phyloP scores from a whole-genome alignment of 306 rosid species.

The Acacia acuminata region DNA sequence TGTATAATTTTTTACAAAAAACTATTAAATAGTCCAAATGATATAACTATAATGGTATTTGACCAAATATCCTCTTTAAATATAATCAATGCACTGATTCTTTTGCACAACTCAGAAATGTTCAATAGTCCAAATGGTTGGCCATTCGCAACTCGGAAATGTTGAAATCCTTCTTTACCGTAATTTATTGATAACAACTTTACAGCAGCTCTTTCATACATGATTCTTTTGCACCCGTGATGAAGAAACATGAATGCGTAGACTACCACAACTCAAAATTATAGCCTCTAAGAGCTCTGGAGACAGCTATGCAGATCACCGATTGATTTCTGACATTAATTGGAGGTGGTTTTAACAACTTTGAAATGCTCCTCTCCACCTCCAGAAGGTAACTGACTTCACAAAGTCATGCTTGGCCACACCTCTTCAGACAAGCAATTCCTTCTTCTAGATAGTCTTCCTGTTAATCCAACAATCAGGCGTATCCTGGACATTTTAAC shows the following conservation, averaged over 20 bases:
- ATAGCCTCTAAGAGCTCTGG: constrained; percentile 19
- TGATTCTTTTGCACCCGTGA: constrained; percentile 24
- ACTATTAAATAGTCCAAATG: neutral
- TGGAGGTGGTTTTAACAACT: constrained; percentile 36
- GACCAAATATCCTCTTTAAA: neutral
- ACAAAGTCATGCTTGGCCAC: constrained; percentile 80
- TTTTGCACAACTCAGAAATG: neutral
- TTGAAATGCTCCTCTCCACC: constrained; percentile 27
- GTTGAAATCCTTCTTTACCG: constrained; percentile 26
- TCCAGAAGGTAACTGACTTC: constrained; percentile 36
- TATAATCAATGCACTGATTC: too few relatives aligned
- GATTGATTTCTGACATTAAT: constrained; percentile 23
- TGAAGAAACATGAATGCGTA: constrained; percentile 33
- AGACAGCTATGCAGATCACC: constrained; percentile 24
- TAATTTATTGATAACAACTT: constrained; percentile 23
- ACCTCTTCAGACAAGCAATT: constrained; percentile 77
- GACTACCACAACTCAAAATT: constrained; percentile 22
- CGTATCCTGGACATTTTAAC: constrained; percentile 74
- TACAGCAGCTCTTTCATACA: constrained; percentile 33
- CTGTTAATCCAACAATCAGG: constrained; percentile 98
- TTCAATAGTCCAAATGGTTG: constrained; percentile 13
- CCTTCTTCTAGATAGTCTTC: constrained; percentile 99
- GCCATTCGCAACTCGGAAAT: neutral
- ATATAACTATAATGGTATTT: neutral
- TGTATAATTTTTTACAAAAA: too few relatives aligned